A percentile compares a stretch with the other conserved stretches of the same genome.
phyloP scores from a whole-genome alignment of 1,284 basidiomycete species.

The Cerrena zonata region DNA sequence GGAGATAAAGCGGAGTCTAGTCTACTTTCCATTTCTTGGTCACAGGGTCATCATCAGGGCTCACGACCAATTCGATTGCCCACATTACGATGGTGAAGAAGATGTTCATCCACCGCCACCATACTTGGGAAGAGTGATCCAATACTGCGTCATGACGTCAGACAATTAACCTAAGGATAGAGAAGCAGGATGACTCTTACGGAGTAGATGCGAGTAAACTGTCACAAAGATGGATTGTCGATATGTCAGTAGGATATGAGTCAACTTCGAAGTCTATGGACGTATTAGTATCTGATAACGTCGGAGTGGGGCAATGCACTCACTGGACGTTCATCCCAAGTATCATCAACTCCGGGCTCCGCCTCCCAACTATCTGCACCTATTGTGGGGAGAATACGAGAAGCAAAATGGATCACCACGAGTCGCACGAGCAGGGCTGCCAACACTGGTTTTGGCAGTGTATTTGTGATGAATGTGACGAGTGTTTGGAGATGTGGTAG shows the following conservation, averaged over 20 bases:
- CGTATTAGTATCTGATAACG: conserved; percentile 1
- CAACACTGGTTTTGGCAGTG: conserved; percentile 78
- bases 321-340: conserved; percentile 71
- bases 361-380: conserved; percentile 75
- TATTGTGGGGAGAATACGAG: conserved; percentile 77
- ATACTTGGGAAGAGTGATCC: conserved; percentile 79
- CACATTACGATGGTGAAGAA: conserved; percentile 78
- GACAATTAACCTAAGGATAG: neutral
- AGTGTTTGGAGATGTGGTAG: conserved; percentile 74
- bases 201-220: conserved; percentile 75
- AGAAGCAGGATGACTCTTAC: conserved; percentile 41
- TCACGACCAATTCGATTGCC: conserved; percentile 74
- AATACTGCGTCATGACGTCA: conserved; percentile 43
- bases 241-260: conserved; percentile 71
- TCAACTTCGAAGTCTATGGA: conserved; percentile 64
- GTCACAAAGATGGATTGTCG: conserved; percentile 78
- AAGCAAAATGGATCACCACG: conserved; percentile 78
- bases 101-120: conserved; percentile 86
- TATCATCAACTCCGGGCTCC: conserved; percentile 56
- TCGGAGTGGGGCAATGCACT: conserved; percentile 16
- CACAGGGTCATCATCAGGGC: conserved; percentile 67
- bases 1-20: no score
- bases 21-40: conserved; percentile 76
- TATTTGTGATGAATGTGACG: conserved; percentile 73
- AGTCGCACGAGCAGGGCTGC: conserved; percentile 80